Base-by-base conservation (phyloP, 768 basidiomycete species). In the Pholiota microspora region DNA sequence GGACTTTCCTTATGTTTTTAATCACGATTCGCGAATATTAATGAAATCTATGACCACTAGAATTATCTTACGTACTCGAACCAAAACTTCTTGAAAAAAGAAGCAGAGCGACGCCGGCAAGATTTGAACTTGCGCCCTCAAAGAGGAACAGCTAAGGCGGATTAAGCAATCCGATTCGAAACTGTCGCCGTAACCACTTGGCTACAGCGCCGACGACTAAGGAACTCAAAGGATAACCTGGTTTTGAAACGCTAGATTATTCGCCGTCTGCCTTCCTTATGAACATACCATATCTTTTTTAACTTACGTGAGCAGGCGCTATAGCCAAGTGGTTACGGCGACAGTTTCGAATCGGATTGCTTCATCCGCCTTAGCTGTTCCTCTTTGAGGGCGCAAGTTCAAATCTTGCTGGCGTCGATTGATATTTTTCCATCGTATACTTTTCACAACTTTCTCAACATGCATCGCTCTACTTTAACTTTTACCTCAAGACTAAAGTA, bases 241-340 rank as follows among this genome's bases (percentile, higher is more conserved):
- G n/a, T n/a, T n/a, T n/a, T n/a, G n/a, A n/a, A n/a, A n/a, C n/a
- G n/a, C n/a, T n/a, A n/a, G n/a, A n/a, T n/a, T n/a, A n/a, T n/a
- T n/a, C n/a, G n/a, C n/a, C n/a, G n/a, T n/a, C 29, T 6, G 29
- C 7, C 29, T 31, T 31, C 29, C 12, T 31, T 31, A 6, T 12
- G 29, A 31, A 31, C 12, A 6, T 31, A 12, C 7, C 29, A 31
- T 6, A 31, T 6, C 12, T 6, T 31, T 31, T 31, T 31, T 6
- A 31, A 31, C 12, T 31, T 31, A 7, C n/a, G n/a, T 4, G n/a
- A 36, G 7, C 7, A 44, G 60, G 59, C 60, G 72, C 81, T 79
- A 83, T 83, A 83, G 82, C 83, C 82, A 82, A 83, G 82, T 84
- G 83, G 83, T 84, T 84, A 84, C 81, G 83, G 83, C 83, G 83